These are phyloP conservation scores for Yamadazyma membranifaciens DNA, from an alignment of 1,139 yeast genomes.

Conservation along the genomic window DNA sequence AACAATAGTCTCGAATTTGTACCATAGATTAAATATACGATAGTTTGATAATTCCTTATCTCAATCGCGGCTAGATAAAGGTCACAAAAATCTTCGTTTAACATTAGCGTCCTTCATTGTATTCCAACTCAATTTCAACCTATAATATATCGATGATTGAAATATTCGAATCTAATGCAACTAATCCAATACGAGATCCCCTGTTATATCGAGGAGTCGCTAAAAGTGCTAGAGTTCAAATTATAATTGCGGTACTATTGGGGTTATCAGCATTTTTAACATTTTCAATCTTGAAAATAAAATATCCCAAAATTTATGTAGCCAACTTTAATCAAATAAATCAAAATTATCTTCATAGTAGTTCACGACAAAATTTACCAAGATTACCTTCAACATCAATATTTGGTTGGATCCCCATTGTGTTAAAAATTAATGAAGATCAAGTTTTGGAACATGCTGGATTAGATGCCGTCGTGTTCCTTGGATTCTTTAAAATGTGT, in stretches of 20 bases:
- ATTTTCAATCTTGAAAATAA: constrained; percentile 62
- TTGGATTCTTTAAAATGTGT: constrained; percentile 74
- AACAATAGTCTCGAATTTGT: too few species aligned
- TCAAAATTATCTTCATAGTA: constrained; percentile 42
- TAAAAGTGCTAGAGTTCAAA: constrained; percentile 50
- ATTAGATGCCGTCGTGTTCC: constrained; percentile 84
- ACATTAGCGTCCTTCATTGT: too few species aligned
- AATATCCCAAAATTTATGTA: constrained; percentile 74
- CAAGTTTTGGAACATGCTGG: constrained; percentile 89
- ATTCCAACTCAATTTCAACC: neutral
- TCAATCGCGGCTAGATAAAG: neutral
- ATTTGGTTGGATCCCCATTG: constrained; percentile 77
- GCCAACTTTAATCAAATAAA: constrained; percentile 46
- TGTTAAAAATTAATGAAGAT: constrained; percentile 65
- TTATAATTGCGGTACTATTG: constrained; percentile 56
- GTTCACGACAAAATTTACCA: constrained; percentile 40
- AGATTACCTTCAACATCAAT: constrained; percentile 40
- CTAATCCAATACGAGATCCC: constrained; percentile 17
- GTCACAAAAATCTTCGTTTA: neutral
- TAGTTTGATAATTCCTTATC: neutral
- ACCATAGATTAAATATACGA: neutral
- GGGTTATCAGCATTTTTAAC: constrained; percentile 64
- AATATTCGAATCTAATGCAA: constrained; percentile 3
- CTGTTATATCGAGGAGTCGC: constrained; percentile 26
- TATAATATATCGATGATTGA: neutral